phyloP scores from a whole-genome alignment of 768 basidiomycete species.

The Hemileccinum rubropunctum region DNA sequence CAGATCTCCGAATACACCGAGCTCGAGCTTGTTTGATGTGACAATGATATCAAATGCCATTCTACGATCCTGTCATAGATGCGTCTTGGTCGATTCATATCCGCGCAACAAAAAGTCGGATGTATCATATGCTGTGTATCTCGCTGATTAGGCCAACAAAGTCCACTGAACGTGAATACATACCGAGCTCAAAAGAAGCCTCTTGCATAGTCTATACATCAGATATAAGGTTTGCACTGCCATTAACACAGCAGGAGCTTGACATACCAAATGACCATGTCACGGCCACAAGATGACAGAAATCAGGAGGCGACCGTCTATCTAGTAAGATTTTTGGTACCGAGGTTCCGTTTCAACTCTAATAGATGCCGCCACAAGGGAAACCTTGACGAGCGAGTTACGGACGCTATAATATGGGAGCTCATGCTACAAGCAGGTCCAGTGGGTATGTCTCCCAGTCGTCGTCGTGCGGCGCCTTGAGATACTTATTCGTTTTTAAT shows the following conservation, averaged over 20 bases:
- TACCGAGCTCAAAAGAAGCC: conserved; percentile 30
- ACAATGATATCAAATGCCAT: no score
- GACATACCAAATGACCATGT: conserved; percentile 31
- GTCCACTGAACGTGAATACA: neutral
- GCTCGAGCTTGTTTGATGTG: neutral
- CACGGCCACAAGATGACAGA: no score
- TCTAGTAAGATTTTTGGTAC: no score
- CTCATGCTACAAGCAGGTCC: no score
- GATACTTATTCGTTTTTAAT: no score
- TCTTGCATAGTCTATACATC: conserved; percentile 27
- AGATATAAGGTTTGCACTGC: neutral
- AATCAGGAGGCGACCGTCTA: no score
- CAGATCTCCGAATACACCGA: neutral
- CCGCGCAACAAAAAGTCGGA: conserved; percentile 23
- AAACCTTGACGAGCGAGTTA: no score
- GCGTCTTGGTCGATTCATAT: conserved; percentile 6
- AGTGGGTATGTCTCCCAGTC: no score
- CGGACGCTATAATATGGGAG: no score
- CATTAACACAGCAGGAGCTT: neutral
- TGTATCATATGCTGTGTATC: conserved; percentile 21
- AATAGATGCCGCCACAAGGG: no score
- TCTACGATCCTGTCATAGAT: conserved; percentile 2
- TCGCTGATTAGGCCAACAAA: neutral
- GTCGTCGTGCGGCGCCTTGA: no score
- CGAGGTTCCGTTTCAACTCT: no score